Evolutionary conservation across 2,329 filamentous ascomycete genomes (phyloP).

Genomic region (Neofusicoccum laricinum): DNA sequence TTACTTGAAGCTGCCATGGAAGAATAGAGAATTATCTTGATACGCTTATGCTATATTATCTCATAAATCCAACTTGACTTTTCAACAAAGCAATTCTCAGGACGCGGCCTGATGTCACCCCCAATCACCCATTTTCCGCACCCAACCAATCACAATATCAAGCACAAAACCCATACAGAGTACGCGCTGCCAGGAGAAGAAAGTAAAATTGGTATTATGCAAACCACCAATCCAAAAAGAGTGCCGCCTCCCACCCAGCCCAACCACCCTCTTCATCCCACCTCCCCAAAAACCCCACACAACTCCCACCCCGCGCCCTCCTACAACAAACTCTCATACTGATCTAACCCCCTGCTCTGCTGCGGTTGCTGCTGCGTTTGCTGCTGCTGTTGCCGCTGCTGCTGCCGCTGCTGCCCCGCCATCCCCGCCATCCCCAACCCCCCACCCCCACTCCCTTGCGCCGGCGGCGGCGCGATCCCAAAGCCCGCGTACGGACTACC

Average conservation of each 20-base stretch:
- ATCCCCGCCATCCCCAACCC: not conserved
- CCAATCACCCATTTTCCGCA: too few relatives aligned
- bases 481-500: conserved; percentile 33
- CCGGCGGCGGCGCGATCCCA: conserved; percentile 38
- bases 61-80: too few relatives aligned
- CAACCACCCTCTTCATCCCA: not conserved
- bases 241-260: not conserved
- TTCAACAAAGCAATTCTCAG: too few relatives aligned
- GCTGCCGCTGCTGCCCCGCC: conserved; percentile 13
- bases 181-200: too few relatives aligned
- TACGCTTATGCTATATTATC: too few relatives aligned
- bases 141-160: too few relatives aligned
- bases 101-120: too few relatives aligned
- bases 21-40: too few relatives aligned
- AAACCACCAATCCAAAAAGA: not conserved
- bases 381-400: conserved; percentile 14
- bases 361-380: conserved; percentile 24
- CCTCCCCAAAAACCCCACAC: not conserved
- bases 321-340: conserved; percentile 65
- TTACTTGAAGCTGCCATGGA: too few relatives aligned
- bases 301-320: too few relatives aligned
- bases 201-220: not conserved
- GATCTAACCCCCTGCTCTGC: conserved; percentile 58
- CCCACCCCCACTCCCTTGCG: not conserved
- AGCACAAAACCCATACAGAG: too few relatives aligned